Base-by-base conservation (phyloP, 148 eudicot genomes). In the Silene conica region DNA sequence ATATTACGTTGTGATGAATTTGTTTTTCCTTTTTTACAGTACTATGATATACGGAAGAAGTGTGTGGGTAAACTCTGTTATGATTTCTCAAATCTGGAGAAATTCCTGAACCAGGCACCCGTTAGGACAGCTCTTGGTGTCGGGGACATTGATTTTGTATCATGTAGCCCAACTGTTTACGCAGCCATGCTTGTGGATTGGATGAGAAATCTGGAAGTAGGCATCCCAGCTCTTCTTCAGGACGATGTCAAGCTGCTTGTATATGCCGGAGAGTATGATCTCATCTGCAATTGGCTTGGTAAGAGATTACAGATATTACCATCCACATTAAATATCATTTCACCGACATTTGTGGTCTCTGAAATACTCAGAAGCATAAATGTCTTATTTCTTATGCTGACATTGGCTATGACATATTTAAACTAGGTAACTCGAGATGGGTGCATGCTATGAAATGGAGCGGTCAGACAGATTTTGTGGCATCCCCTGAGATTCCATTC, bases 261-360 rank as follows among this genome's bases (percentile, higher is more conserved):
- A 63, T 93, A 93, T 81, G 98, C 98, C 65, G 98, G 98, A 79
- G 98, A 93, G 81, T 93, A 90, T 79, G 98, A 93, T 77, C 88
- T 93, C 74, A 93, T 93, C 69, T 93, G 98, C 89, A 93, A 93
- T 68, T 93, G 98, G 98, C 98, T 93, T 69, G 98, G 98, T 89
- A 76, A 83, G 84, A 58, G n/a, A 34, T 59, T 64, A 31, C 16
- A 50, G 28, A 76, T 50, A 1, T 57, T 25, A 10, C 2, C 21
- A 34, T 25, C 28, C 1, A 74, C 69, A 66, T 69, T 41, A 22
- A 26, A 22, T 11, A 19, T 45, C 0, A 13, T 22, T 22, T 46
- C 22, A 25, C 31, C 31, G 14, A 15, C 64, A 41, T 56, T 16
- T 71, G 38, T 18, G 19, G 20, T 57, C 56, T 71, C 48, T 61